Evolutionary conservation across 306 rosid species (phyloP), one percentile per base, ranked within the genome.

Genomic region (Amphicarpaea edgeworthii): DNA sequence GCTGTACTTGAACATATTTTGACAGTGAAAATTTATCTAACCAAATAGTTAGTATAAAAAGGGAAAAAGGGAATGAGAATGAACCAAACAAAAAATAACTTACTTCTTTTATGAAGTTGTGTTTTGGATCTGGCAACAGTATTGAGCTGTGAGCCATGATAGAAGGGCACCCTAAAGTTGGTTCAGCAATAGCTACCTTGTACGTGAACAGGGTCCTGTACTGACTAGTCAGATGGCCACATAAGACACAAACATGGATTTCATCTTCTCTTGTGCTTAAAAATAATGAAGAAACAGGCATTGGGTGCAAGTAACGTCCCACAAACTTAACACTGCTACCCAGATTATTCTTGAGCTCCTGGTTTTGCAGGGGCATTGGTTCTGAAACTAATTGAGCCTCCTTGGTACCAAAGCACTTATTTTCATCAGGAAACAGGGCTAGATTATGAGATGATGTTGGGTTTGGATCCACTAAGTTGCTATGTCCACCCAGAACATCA

Each of bases 221-320:
- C 73, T 86, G 86, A 64, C 75, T 83, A 59, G 34, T 77, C 60
- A 24, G 82, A 73, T 49, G 83, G 74, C 92, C 96, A 75, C 96
- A 88, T 64, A 90, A 53, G 77, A 87, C 90, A 82, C 85, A 93
- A 78, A 93, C 49, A 72, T 78, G 79, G 80, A 88, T 84, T 82
- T 85, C 90, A 75, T 81, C 84, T 21, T 58, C 91, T 61, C 68
- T 65, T 69, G 84, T 83, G 68, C 82, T 73, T 82, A 93, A 65
- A 77, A 88, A 51, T 51, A 86, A 37, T 19, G 91, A 88, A 43
- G 91, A 83, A 66, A 93, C 91, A 50, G 93, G 93, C 86, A 82
- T 72, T 6, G 93, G 93, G 77, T 87, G 98, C 61, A 76, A 49
- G 86, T 93, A 93, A 85, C 90, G 63, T 57, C 98, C 98, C 73